A percentile compares a stretch with the other conserved stretches of the same genome.
phyloP scores from a whole-genome alignment of 148 eudicot genomes.

The Amaranthus cruentus region DNA sequence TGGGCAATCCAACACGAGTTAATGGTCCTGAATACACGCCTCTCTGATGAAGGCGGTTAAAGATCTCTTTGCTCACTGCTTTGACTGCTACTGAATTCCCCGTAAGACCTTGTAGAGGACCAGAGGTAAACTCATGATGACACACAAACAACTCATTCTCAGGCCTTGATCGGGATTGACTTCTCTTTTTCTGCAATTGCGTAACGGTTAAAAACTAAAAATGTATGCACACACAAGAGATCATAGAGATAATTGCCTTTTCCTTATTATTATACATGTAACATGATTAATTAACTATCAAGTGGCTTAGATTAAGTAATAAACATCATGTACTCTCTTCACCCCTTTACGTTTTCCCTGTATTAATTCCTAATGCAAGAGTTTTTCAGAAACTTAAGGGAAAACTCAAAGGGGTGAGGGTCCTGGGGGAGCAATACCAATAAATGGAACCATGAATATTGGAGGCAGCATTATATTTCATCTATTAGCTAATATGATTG shows the following conservation, averaged over 20 bases:
- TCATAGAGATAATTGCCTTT: neutral
- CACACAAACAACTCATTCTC: slow-evolving; percentile 33
- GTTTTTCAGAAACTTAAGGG: too few relatives aligned
- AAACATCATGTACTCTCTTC: too few relatives aligned
- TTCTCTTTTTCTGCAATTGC: slow-evolving; percentile 45
- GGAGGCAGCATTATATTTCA: neutral
- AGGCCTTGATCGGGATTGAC: slow-evolving; percentile 29
- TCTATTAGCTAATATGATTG: too few relatives aligned
- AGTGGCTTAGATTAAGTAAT: neutral
- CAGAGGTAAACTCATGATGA: slow-evolving; percentile 33
- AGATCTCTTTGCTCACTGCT: slow-evolving; percentile 40
- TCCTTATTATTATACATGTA: neutral
- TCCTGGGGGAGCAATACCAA: neutral
- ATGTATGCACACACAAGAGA: neutral
- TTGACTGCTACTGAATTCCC: slow-evolving; percentile 28
- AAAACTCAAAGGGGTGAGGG: too few relatives aligned
- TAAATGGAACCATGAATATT: neutral
- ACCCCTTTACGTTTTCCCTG: too few relatives aligned
- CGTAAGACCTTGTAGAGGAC: slow-evolving; percentile 32
- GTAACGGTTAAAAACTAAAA: neutral
- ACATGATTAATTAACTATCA: neutral
- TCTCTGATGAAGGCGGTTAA: slow-evolving; percentile 40
- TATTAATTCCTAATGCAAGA: too few relatives aligned
- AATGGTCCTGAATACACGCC: slow-evolving; percentile 71
- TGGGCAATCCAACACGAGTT: slow-evolving; percentile 44